Percentiles rank a stretch among this genome's conserved stretches.
These are phyloP conservation scores for Mortierella polycephala DNA, from an alignment of 371 early-diverging fungal species.

Conservation along the genomic window DNA sequence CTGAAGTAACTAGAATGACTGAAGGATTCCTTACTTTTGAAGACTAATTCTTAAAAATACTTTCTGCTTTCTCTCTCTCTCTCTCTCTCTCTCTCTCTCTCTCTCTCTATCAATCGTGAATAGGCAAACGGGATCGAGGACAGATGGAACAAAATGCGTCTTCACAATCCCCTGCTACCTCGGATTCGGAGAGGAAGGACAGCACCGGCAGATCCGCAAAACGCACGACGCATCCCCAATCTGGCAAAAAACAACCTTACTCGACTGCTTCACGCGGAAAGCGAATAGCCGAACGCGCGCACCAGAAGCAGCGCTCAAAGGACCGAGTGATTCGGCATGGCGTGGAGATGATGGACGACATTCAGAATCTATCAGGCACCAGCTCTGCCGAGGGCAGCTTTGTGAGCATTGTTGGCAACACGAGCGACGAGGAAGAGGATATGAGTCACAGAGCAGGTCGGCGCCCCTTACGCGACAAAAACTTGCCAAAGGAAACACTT, in stretches of 20 bases:
- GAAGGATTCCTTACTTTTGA: background rate
- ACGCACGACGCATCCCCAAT: slow-evolving; percentile 3
- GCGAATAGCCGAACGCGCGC: slow-evolving; percentile 25
- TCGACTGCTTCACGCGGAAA: slow-evolving; percentile 33
- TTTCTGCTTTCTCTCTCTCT: background rate
- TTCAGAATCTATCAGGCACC: slow-evolving; percentile 19
- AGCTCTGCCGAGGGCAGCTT: slow-evolving; percentile 47
- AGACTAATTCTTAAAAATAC: background rate
- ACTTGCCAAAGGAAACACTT: slow-evolving; percentile 34
- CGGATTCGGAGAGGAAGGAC: slow-evolving; percentile 36
- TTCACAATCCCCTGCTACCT: slow-evolving; percentile 28
- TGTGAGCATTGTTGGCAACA: slow-evolving; percentile 48
- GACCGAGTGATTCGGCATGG: background rate
- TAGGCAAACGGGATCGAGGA: slow-evolving; percentile 34
- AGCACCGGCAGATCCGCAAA: background rate
- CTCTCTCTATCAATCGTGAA: too few relatives aligned
- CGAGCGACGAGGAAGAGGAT: slow-evolving; percentile 47
- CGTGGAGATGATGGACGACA: slow-evolving; percentile 16
- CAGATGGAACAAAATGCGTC: slow-evolving; percentile 6
- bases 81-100: background rate
- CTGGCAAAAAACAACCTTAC: slow-evolving; percentile 39
- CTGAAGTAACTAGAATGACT: background rate
- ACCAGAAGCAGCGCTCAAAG: slow-evolving; percentile 5
- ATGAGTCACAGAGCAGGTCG: slow-evolving; percentile 9
- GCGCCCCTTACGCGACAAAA: slow-evolving; percentile 24